Base-by-base conservation (phyloP, 345 rosid genomes). In the Hibiscus trionum region DNA sequence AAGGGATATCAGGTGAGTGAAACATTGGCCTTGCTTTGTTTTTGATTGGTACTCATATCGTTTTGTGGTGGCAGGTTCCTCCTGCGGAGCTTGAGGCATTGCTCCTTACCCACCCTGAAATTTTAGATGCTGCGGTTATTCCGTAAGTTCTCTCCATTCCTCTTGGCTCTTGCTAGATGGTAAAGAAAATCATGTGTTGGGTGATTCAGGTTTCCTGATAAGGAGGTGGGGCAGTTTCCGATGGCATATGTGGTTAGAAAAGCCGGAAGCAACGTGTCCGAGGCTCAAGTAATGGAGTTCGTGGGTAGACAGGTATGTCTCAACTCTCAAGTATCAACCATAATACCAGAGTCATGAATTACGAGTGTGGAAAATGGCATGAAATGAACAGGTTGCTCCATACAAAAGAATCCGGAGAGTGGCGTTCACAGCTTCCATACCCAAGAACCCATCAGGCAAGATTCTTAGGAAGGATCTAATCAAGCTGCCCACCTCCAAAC, bases 11-110 rank as follows among this genome's bases (percentile, higher is more conserved):
- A 91, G 96, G 98, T 94, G 64, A 71, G 0, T 44, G 21, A 11
- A 9, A 7, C 6, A 33, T 33, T 0, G 6, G 37, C 7, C 37
- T 33, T 4, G 6, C 37, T 33, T 33, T 33, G 37, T 33, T 33
- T 33, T 33, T 33, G 37, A 33, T 33, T 33, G 4, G 37, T 33
- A 33, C 37, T 33, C 37, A 33, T 2, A 31, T 33, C 4, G 33
- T 61, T 61, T 70, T 53, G 3, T 16, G 61, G 12, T 56, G 37
- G 26, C 76, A 94, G 97, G 99, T 94, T 7, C 86, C 97, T 69
- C 97, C 97, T 1, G 97, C 99, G 7, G 97, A 94, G 74, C 84
- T 94, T 39, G 97, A 94, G 80, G 93, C 93, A 55, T 77, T 91
- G 82, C 53, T 92, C 69, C 93, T 90, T 29, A 60, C 90, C 42